Conservation (phyloP, 1,284 basidiomycete genomes). For the Cerrena zonata region DNA sequence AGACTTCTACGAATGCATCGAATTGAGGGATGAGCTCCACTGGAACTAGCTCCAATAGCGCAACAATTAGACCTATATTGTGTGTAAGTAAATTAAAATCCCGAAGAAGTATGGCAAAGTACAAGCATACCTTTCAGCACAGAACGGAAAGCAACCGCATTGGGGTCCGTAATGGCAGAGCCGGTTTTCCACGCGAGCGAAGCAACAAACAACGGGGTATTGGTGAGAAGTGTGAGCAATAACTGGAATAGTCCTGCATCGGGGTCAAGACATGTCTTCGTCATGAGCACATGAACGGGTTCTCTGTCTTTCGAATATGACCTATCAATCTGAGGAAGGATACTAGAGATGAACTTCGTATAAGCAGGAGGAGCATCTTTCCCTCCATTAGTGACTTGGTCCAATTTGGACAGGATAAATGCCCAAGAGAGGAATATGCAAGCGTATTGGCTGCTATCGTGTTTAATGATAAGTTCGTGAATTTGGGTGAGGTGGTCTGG, state of each 20-base stretch:
- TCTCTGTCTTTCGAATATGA: conserved; percentile 51
- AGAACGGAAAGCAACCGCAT: conserved; percentile 76
- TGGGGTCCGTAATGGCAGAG: conserved; percentile 70
- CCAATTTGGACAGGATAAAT: conserved; percentile 64
- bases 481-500: conserved; percentile 52
- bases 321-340: conserved; percentile 35
- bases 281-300: conserved; percentile 48
- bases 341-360: conserved; percentile 48
- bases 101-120: background rate
- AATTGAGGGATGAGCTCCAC: conserved; percentile 72
- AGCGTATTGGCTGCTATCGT: conserved; percentile 55
- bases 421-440: conserved; percentile 76
- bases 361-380: conserved; percentile 51
- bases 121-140: conserved; percentile 67
- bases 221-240: conserved; percentile 52
- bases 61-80: conserved; percentile 58
- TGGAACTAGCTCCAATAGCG: conserved; percentile 66
- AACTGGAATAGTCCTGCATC: conserved; percentile 55
- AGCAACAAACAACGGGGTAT: conserved; percentile 70
- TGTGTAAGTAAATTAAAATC: conserved; percentile 8
- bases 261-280: conserved; percentile 46
- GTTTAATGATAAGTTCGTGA: conserved; percentile 57
- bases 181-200: conserved; percentile 60
- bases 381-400: conserved; percentile 33
- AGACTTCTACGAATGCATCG: conserved; percentile 66